Percentiles rank a stretch among this genome's conserved stretches.
Conservation (phyloP, 139 green algal genomes). For the Chlorella sp. region DNA sequence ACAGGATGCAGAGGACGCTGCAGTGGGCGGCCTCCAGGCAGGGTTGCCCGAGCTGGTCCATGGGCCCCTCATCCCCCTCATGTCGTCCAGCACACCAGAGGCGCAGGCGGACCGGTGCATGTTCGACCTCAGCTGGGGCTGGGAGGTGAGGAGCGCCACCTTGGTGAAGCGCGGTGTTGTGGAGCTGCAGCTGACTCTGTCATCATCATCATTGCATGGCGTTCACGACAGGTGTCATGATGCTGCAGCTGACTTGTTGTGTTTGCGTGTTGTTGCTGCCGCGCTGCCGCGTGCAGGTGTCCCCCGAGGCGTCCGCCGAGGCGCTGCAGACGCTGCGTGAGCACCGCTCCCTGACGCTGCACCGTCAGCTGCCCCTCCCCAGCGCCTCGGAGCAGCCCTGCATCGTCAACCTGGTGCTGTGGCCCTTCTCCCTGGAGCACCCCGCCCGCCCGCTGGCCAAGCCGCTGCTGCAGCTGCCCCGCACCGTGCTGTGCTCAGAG, state of each 20-base stretch:
- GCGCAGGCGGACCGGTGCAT: no score
- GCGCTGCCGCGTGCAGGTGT: conserved; percentile 1
- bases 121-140: conserved; percentile 1
- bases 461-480: conserved; percentile 1
- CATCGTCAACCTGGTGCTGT: conserved; percentile 3
- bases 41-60: background rate
- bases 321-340: background rate
- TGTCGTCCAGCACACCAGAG: no score
- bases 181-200: no score
- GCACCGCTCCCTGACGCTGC: background rate
- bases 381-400: background rate
- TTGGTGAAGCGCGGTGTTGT: background rate
- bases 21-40: background rate
- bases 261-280: no score
- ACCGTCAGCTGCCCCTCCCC: conserved; percentile 1
- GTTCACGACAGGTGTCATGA: no score
- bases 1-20: no score
- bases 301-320: background rate
- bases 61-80: background rate
- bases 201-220: no score
- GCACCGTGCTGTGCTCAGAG: conserved; percentile 78
- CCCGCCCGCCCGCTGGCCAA: background rate
- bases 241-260: no score
- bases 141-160: conserved; percentile 2
- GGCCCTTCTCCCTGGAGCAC: background rate